Evolutionary conservation across 495 filamentous ascomycete species (phyloP).

Genomic region (Penicillium alfredii): DNA sequence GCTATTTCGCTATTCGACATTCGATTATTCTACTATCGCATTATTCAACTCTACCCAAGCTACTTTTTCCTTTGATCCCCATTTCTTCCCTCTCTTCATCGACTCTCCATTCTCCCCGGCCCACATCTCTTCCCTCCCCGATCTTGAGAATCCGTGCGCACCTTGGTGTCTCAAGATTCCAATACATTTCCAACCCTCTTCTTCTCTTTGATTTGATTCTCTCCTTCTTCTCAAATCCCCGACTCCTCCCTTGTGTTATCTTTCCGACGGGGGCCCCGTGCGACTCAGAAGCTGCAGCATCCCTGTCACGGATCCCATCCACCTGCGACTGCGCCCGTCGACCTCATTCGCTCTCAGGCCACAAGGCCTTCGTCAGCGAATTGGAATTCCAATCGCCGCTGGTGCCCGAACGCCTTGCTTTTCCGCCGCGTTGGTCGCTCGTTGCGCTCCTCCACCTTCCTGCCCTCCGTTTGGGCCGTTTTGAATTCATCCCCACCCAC

Average conservation of each 20-base stretch:
- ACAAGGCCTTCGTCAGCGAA: conserved; percentile 30
- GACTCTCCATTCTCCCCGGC: no score
- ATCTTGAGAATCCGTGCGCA: no score
- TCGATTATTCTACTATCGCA: no score
- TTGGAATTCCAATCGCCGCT: conserved; percentile 29
- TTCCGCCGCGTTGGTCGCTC: conserved; percentile 27
- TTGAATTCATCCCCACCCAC: conserved; percentile 27
- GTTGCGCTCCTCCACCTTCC: conserved; percentile 13
- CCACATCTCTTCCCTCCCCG: no score
- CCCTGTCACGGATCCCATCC: conserved; percentile 37
- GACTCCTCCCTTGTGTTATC: conserved; percentile 4
- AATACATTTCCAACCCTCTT: background rate
- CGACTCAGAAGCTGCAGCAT: conserved; percentile 34
- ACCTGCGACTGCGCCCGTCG: conserved; percentile 17
- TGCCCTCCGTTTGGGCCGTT: conserved; percentile 20
- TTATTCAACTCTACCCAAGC: no score
- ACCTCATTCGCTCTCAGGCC: conserved; percentile 31
- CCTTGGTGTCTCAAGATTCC: no score
- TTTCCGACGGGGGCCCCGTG: conserved; percentile 11
- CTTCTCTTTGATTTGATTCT: conserved; percentile 1
- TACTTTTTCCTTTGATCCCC: no score
- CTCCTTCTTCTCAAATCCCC: no score
- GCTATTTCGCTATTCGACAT: no score
- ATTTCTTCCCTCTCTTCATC: no score
- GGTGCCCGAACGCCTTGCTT: conserved; percentile 41